Evolutionary conservation across 179 eudicot species (phyloP), one percentile per base, ranked within the genome.

Genomic region (Actinidia arguta): DNA sequence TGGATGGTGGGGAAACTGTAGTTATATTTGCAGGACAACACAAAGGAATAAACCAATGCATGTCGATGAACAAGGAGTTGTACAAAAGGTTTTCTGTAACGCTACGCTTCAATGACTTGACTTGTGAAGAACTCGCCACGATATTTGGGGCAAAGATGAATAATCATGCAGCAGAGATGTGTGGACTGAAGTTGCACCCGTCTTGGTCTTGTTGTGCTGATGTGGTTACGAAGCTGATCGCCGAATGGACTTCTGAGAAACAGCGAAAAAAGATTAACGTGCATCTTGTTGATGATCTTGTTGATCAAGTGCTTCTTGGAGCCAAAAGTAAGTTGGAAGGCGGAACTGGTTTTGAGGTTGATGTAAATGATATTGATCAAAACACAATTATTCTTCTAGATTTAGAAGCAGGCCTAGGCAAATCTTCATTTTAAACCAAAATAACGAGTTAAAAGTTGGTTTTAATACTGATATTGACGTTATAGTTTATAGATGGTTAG

Each of bases 71-170:
- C 66, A 31, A 27, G 18, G 74, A 75, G 67, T 10, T 82, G n/a
- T 75, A 74, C 84, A 75, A 47, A 39, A 82, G 84, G 39, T 64
- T 82, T n/a, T 75, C 84, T 46, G 39, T 71, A 1, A 6, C 80
- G 12, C 10, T 82, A 54, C 73, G 52, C n/a, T 82, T 82, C 46
- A 78, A 75, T 59, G 84, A 82, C 47, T 8, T 82, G 14, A 75
- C 73, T 10, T 75, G 80, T 22, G 80, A 75, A 63, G 84, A 82
- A 6, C 80, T 82, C 54, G 84, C 84, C 25, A 50, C 4, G 8
- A 64, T 82, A 20, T 64, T 82, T 11, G 47, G 4, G 74, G 63
- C 17, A 3, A 82, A 74, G 80, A 77, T 77, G 24, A 52, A 22
- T 13, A 31, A 62, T 51, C 39, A 62, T 17, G 75, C 22, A 54